Percentiles rank a stretch among this genome's conserved stretches.
Conservation (phyloP, 139 green algal species). For the Picochlorum sp. region DNA sequence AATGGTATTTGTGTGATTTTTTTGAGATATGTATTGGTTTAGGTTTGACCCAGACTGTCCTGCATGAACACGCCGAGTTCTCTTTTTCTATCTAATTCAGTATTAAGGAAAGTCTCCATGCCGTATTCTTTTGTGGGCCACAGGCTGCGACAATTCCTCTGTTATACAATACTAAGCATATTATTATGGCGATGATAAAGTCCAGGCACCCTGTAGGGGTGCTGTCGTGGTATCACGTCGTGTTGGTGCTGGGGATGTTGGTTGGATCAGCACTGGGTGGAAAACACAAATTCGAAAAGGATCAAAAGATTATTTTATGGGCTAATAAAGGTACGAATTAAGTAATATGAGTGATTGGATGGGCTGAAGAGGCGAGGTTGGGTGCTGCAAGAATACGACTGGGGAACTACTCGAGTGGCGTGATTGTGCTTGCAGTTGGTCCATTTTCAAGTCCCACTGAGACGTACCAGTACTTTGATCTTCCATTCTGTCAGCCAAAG, state of each 20-base stretch:
- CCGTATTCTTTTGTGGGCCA: too few species aligned
- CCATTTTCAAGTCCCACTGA: conserved; percentile 45
- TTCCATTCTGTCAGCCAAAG: conserved; percentile 83
- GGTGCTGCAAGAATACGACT: too few species aligned
- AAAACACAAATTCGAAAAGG: conserved; percentile 52
- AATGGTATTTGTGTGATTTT: too few species aligned
- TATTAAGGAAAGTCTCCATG: too few species aligned
- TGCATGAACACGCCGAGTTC: too few species aligned
- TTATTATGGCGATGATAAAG: too few species aligned
- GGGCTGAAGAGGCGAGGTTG: background rate
- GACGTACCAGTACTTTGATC: conserved; percentile 89
- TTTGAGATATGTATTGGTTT: too few species aligned
- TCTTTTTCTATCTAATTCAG: too few species aligned
- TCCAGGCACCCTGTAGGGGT: background rate
- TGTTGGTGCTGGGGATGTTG: background rate
- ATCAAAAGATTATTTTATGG: conserved; percentile 47
- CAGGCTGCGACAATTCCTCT: too few species aligned
- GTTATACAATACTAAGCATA: too few species aligned
- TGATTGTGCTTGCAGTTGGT: background rate
- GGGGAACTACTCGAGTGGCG: background rate
- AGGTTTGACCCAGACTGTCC: too few species aligned
- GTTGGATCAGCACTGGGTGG: background rate
- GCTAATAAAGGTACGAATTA: conserved; percentile 19
- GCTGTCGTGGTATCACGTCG: background rate
- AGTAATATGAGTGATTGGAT: background rate